Evolutionary conservation across 176 grass and related monocot genomes (phyloP), one percentile per base, ranked within the genome.

Genomic region (Carex myosuroides): DNA sequence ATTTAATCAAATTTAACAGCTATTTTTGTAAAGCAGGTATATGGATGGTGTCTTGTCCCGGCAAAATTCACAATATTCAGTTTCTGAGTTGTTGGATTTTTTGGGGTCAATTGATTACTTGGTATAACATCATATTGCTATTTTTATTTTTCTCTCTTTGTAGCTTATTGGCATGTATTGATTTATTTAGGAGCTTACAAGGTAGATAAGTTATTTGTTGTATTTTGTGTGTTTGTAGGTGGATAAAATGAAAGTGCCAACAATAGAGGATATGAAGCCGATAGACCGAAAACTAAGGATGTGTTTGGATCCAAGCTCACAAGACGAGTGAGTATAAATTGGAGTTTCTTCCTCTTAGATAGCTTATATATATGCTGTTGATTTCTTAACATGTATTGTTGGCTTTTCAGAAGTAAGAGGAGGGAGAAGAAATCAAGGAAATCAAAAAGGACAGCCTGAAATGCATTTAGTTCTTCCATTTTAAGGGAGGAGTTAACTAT

Each of bases 1-100:
- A 82, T 90, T 54, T n/a, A 60, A 75, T 60, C 5, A 11, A 81
- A 44, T 44, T 84, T 41, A 13, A 75, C 35, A 20, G 56, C 41
- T 87, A 35, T 87, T 85, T 91, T 39, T 39, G 72, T 55, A 5
- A 64, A 52, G 21, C 92, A 98, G 96, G 81, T 98, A 98, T 82
- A 83, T 98, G 88, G 88, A 95, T 80, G 86, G 57, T 66, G 39
- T 95, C 69, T 87, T 93, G 55, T 90, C 89, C 79, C 86, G 83
- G 69, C 84, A 92, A 86, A 88, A 56, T 37, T 83, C 85, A 83
- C 84, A 56, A 73, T 88, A 89, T 71, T 78, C 92, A 8, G 48
- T 92, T 0, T 79, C 89, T 60, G 88, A 98, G 63, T 84, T 98
- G 85, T 68, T 85, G 81, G 84, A 94, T 52, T 62, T 70, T 29